Conservation (phyloP, 2,329 filamentous ascomycete genomes). For the Colletotrichum tamarilloi region DNA sequence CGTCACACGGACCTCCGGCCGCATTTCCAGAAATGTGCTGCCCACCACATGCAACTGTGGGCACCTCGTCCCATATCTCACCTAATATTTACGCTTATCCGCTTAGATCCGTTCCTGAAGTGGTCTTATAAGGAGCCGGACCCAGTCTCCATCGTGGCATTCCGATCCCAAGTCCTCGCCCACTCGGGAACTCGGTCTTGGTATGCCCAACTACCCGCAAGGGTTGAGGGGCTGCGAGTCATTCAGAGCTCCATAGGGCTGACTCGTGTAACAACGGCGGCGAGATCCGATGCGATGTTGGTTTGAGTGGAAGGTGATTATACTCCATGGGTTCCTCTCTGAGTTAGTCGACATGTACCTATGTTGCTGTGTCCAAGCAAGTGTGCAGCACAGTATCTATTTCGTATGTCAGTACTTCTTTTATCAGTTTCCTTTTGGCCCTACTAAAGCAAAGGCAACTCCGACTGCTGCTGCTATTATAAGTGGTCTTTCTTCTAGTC, state of each 20-base stretch:
- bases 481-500: too few species aligned
- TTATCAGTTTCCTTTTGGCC: too few species aligned
- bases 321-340: too few species aligned
- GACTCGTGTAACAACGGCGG: conserved; percentile 6
- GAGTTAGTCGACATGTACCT: too few species aligned
- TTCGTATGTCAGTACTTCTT: too few species aligned
- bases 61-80: background rate
- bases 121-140: background rate
- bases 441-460: too few species aligned
- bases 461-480: too few species aligned
- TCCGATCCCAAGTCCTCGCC: background rate
- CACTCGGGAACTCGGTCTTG: background rate
- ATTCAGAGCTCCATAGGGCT: conserved; percentile 21
- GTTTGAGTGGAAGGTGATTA: too few species aligned
- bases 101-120: background rate
- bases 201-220: background rate
- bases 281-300: too few species aligned
- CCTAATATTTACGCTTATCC: background rate
- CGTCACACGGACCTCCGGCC: background rate
- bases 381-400: too few species aligned
- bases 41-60: background rate
- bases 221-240: conserved; percentile 17
- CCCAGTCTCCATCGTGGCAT: background rate
- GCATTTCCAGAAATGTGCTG: background rate
- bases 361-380: too few species aligned